These are phyloP conservation scores for Tetracladium maxilliforme DNA, from an alignment of 2,329 filamentous ascomycete species.

Conservation along the genomic window DNA sequence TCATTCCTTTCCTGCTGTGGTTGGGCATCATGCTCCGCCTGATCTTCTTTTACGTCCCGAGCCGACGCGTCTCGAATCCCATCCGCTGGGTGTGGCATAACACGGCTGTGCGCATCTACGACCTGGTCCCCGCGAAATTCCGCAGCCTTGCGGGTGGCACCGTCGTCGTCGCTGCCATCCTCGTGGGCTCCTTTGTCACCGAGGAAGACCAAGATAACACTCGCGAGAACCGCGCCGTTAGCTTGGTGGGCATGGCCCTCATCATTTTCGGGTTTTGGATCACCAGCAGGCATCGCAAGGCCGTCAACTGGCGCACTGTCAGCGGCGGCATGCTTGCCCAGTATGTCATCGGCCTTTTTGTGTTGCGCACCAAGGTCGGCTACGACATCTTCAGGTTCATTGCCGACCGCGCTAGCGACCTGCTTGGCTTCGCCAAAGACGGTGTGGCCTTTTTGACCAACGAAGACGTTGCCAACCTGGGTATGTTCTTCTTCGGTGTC, in stretches of 20 bases:
- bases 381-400: slow-evolving; percentile 90
- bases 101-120: slow-evolving; percentile 41
- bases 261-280: slow-evolving; percentile 52
- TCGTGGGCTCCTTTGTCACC: slow-evolving; percentile 66
- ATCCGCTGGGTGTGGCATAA: slow-evolving; percentile 54
- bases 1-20: slow-evolving; percentile 73
- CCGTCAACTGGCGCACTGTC: slow-evolving; percentile 62
- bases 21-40: slow-evolving; percentile 60
- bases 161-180: slow-evolving; percentile 53
- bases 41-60: slow-evolving; percentile 58
- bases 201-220: slow-evolving; percentile 62
- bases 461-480: slow-evolving; percentile 20
- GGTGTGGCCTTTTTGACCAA: slow-evolving; percentile 62
- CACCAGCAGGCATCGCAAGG: slow-evolving; percentile 55
- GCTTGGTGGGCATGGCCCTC: slow-evolving; percentile 62
- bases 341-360: slow-evolving; percentile 79
- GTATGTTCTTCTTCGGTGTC: slow-evolving; percentile 64
- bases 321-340: slow-evolving; percentile 81
- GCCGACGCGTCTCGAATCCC: slow-evolving; percentile 48
- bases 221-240: slow-evolving; percentile 64
- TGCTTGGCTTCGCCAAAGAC: slow-evolving; percentile 61
- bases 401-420: slow-evolving; percentile 54
- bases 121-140: slow-evolving; percentile 50
- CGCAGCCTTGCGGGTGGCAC: slow-evolving; percentile 47
- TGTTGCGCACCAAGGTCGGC: slow-evolving; percentile 64